phyloP scores from a whole-genome alignment of 805 yeast genomes.

The Saccharomycopsis sp. region DNA sequence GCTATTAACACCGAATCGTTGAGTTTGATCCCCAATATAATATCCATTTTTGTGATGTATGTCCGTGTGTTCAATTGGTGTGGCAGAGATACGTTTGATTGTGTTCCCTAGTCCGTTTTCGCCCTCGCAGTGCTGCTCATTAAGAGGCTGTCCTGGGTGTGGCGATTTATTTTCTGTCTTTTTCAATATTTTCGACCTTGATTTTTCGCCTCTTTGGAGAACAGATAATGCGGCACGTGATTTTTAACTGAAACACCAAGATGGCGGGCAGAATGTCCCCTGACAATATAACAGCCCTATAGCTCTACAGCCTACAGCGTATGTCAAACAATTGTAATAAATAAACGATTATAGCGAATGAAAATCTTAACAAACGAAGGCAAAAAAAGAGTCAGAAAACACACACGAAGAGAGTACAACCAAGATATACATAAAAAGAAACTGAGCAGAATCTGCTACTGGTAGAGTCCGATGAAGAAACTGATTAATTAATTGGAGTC shows the following conservation, averaged over 20 bases:
- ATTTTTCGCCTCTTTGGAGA: not conserved
- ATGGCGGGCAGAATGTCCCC: too few species aligned
- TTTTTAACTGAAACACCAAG: too few species aligned
- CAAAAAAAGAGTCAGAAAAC: too few species aligned
- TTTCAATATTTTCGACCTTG: not conserved
- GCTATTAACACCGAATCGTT: conserved; percentile 79
- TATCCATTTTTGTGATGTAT: conserved; percentile 55
- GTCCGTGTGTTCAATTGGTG: not conserved
- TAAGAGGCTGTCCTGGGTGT: not conserved
- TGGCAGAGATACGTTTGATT: too few species aligned
- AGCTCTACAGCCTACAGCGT: too few species aligned
- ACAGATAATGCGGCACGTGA: not conserved
- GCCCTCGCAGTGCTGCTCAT: not conserved
- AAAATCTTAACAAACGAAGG: too few species aligned
- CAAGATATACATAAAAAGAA: too few species aligned
- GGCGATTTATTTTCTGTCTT: not conserved
- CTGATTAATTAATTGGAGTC: not conserved
- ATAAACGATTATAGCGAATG: too few species aligned
- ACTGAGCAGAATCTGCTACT: not conserved
- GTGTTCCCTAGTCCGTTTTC: too few species aligned
- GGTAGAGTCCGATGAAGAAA: not conserved
- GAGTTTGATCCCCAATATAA: conserved; percentile 78
- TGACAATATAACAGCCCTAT: too few species aligned
- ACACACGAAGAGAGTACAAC: too few species aligned
- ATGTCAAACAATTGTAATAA: too few species aligned